A percentile compares a stretch with the other conserved stretches of the same genome.
Conservation (phyloP, 331 rosid genomes). For the Rosa hybrid region DNA sequence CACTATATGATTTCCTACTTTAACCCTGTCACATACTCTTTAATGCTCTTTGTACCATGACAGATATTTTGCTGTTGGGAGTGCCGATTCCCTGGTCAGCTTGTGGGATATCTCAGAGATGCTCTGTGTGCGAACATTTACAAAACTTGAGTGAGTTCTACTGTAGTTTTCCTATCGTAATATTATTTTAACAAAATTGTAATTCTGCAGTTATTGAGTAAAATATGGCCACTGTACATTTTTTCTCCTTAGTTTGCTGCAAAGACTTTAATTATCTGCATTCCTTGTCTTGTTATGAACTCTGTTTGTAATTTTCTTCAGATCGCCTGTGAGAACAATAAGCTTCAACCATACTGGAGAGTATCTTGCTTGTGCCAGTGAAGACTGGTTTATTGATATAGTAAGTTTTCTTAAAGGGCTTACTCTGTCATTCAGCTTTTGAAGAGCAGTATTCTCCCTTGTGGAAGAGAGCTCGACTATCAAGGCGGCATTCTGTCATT, state of each 20-base stretch:
- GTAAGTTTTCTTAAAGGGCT: constrained; percentile 48
- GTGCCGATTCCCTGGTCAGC: constrained; percentile 97
- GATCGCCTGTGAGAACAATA: constrained; percentile 96
- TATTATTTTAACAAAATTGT: neutral
- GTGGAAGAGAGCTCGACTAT: neutral
- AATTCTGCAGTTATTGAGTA: neutral
- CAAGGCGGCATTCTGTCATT: neutral
- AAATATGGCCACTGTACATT: neutral
- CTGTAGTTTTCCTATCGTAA: neutral
- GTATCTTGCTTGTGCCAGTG: constrained; percentile 86
- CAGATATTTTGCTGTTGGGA: constrained; percentile 96
- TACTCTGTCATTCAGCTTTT: neutral
- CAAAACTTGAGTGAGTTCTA: constrained; percentile 86
- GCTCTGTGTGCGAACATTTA: constrained; percentile 91
- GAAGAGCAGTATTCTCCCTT: neutral
- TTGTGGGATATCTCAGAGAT: constrained; percentile 93
- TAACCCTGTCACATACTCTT: neutral
- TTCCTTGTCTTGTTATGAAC: constrained; percentile 12
- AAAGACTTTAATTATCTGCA: neutral
- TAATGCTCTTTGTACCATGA: constrained; percentile 9
- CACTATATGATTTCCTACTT: neutral
- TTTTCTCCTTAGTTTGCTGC: neutral
- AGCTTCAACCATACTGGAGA: constrained; percentile 92
- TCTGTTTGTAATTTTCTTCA: constrained; percentile 31
- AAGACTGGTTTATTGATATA: constrained; percentile 88